Evolutionary conservation across 225 moss, liverwort and hornwort genomes (phyloP).

Genomic region (Takakia lepidozioides): DNA sequence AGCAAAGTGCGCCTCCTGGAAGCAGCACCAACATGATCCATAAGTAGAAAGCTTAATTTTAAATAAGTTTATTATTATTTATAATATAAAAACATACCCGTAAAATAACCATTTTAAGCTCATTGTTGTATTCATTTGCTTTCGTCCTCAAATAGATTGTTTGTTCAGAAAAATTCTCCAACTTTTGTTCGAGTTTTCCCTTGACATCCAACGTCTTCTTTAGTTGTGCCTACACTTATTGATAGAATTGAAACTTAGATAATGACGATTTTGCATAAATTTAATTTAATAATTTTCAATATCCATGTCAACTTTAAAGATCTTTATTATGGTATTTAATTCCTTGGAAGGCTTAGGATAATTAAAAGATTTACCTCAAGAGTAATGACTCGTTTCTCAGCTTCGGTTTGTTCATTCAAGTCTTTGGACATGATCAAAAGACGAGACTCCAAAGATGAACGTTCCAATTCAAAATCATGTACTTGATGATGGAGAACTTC

Average conservation of each 20-base stretch:
- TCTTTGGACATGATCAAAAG: conserved; percentile 43
- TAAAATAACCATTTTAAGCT: conserved; percentile 24
- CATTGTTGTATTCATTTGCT: conserved; percentile 40
- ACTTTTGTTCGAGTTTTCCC: conserved; percentile 31
- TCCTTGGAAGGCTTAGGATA: no score
- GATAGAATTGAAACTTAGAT: no score
- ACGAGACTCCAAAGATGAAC: conserved; percentile 27
- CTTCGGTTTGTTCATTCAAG: conserved; percentile 26
- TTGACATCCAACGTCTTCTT: conserved; percentile 31
- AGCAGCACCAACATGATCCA: no score
- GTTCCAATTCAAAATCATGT: conserved; percentile 46
- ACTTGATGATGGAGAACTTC: conserved; percentile 34
- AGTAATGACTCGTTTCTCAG: conserved; percentile 17
- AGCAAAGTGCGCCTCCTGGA: no score
- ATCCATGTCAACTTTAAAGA: not conserved
- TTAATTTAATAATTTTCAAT: not conserved
- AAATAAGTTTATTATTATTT: not conserved
- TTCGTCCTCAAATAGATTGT: conserved; percentile 30
- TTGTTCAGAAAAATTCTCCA: conserved; percentile 34
- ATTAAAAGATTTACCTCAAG: conserved; percentile 24
- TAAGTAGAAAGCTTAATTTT: not conserved
- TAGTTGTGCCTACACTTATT: conserved; percentile 26
- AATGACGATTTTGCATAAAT: not conserved
- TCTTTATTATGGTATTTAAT: no score
- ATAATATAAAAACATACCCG: conserved; percentile 15